phyloP scores from a whole-genome alignment of 2,329 filamentous ascomycete species.

The Paecilomyces dactylethromorphus region DNA sequence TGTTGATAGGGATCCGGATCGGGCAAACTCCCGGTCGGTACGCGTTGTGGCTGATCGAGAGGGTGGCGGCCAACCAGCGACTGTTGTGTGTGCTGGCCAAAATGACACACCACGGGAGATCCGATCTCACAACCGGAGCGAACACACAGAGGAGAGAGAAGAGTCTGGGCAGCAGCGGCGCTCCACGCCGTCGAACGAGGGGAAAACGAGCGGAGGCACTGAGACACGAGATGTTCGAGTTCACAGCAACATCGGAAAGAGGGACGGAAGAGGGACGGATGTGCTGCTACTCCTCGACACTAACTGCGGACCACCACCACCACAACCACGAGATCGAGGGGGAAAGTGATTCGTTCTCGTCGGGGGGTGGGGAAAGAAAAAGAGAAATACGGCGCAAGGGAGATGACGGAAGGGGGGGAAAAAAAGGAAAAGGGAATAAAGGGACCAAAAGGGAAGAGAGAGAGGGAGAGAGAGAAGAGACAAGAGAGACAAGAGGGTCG shows the following conservation, averaged over 20 bases:
- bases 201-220: neutral
- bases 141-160: neutral
- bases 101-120: neutral
- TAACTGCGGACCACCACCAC: no score
- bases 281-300: conserved; percentile 35
- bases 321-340: conserved; percentile 26
- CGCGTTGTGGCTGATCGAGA: neutral
- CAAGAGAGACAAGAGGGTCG: conserved; percentile 21
- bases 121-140: neutral
- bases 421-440: conserved; percentile 19
- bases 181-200: neutral
- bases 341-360: conserved; percentile 17
- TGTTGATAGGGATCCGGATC: neutral
- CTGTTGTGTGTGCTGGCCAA: neutral
- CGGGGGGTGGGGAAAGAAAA: conserved; percentile 21
- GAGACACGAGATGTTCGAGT: neutral
- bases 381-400: conserved; percentile 16
- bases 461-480: conserved; percentile 8
- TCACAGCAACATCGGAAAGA: conserved; percentile 7
- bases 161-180: neutral
- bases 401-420: conserved; percentile 19
- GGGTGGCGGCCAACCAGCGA: neutral
- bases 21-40: neutral
- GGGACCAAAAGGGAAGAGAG: conserved; percentile 13
- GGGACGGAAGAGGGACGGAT: conserved; percentile 12